Conservation (phyloP, 2,329 filamentous ascomycete species). For the Trichoderma aggressivum region DNA sequence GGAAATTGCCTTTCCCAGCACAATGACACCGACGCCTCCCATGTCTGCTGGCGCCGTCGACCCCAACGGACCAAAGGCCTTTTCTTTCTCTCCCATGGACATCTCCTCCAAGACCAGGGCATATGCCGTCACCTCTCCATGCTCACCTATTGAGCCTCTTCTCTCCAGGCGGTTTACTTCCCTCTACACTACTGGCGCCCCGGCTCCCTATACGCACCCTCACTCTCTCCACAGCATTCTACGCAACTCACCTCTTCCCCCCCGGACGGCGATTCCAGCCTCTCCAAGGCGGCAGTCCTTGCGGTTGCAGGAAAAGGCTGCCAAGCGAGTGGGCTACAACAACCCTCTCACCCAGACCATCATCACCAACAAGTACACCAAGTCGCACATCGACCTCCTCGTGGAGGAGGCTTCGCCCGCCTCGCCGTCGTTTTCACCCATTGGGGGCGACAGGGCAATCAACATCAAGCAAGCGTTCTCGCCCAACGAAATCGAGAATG, state of each 20-base stretch:
- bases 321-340: constrained; percentile 58
- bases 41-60: constrained; percentile 53
- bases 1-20: constrained; percentile 50
- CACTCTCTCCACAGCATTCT: constrained; percentile 61
- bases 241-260: constrained; percentile 62
- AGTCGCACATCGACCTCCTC: constrained; percentile 61
- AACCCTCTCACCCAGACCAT: constrained; percentile 63
- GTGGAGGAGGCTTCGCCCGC: constrained; percentile 53
- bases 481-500: constrained; percentile 55
- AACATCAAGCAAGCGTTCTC: constrained; percentile 52
- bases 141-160: constrained; percentile 22
- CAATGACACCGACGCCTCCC: constrained; percentile 58
- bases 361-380: constrained; percentile 58
- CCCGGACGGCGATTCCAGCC: constrained; percentile 47
- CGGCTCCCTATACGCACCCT: constrained; percentile 57
- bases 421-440: constrained; percentile 35
- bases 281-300: constrained; percentile 54
- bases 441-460: constrained; percentile 40
- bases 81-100: constrained; percentile 35
- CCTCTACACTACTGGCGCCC: constrained; percentile 22
- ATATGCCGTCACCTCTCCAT: neutral
- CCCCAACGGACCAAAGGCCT: constrained; percentile 44
- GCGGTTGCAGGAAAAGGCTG: constrained; percentile 52
- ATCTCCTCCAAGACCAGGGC: constrained; percentile 19
- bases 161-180: constrained; percentile 16